A percentile compares a stretch with the other conserved stretches of the same genome.
Evolutionary conservation across 1,284 basidiomycete species (phyloP).

Genomic region (Ceratobasidium sp.): DNA sequence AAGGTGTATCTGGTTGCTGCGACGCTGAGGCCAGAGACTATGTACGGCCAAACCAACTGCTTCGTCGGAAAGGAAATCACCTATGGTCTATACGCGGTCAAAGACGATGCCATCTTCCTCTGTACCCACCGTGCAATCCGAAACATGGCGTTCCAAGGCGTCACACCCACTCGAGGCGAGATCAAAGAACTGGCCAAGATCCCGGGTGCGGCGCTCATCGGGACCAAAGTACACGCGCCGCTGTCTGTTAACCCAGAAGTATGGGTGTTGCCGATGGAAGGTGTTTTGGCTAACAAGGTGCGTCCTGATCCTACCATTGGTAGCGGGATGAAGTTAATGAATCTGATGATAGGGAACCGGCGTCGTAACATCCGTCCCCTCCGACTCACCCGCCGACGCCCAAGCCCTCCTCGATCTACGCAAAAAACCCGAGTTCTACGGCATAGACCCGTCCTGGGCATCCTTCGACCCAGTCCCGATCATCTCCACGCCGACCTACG

Average conservation of each 20-base stretch:
- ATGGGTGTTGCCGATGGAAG: slow-evolving; percentile 98
- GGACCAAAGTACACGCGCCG: slow-evolving; percentile 93
- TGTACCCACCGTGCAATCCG: slow-evolving; percentile 92
- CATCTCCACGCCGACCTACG: slow-evolving; percentile 90
- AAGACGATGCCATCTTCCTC: slow-evolving; percentile 86
- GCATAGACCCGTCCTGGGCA: slow-evolving; percentile 93
- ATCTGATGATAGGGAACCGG: slow-evolving; percentile 82
- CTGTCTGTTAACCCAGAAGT: slow-evolving; percentile 88
- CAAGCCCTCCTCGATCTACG: slow-evolving; percentile 91
- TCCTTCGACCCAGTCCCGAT: slow-evolving; percentile 90
- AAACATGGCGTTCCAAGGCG: slow-evolving; percentile 97
- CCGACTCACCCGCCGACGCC: slow-evolving; percentile 98
- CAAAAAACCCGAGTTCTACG: slow-evolving; percentile 98
- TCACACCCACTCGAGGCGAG: slow-evolving; percentile 68
- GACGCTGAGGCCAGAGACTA: slow-evolving; percentile 96
- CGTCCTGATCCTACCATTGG: slow-evolving; percentile 40
- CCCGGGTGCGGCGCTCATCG: slow-evolving; percentile 85
- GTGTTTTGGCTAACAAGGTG: slow-evolving; percentile 92
- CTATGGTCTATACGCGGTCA: slow-evolving; percentile 92
- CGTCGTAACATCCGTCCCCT: slow-evolving; percentile 98
- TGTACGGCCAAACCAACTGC: slow-evolving; percentile 98
- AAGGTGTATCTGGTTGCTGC: slow-evolving; percentile 95
- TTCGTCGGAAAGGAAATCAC: slow-evolving; percentile 94
- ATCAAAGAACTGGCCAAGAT: slow-evolving; percentile 81
- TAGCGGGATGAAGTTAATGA: not conserved